Evolutionary conservation across 257 asterid species (phyloP).

Genomic region (Ajuga chamaepitys): DNA sequence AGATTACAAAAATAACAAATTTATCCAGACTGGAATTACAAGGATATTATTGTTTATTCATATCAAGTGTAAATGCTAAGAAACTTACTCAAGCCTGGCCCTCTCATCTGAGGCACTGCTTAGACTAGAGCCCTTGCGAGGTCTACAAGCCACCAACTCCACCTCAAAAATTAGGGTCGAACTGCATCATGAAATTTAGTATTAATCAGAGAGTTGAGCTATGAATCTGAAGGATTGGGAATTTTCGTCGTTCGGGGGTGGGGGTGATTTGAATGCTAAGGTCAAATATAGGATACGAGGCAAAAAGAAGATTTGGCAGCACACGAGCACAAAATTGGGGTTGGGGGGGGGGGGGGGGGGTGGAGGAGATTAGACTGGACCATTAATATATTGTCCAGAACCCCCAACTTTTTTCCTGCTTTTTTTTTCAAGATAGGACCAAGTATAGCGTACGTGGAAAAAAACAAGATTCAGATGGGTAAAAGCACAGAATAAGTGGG

Average conservation of each 20-base stretch:
- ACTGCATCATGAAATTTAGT: constrained; percentile 38
- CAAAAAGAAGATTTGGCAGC: too few relatives aligned
- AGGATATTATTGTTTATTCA: neutral
- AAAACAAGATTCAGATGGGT: too few relatives aligned
- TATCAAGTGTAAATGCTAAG: neutral
- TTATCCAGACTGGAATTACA: neutral
- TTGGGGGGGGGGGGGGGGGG: too few relatives aligned
- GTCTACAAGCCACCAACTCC: constrained; percentile 92
- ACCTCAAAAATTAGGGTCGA: constrained; percentile 88
- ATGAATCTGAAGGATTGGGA: too few relatives aligned
- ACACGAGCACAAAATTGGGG: too few relatives aligned
- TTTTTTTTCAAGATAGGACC: too few relatives aligned
- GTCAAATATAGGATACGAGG: neutral
- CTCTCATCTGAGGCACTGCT: constrained; percentile 87
- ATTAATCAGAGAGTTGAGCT: neutral
- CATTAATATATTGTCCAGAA: too few relatives aligned
- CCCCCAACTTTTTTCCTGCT: too few relatives aligned
- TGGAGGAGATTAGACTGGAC: too few relatives aligned
- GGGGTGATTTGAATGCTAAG: neutral
- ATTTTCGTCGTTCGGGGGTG: too few relatives aligned
- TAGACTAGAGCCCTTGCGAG: constrained; percentile 86
- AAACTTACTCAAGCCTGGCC: constrained; percentile 89
- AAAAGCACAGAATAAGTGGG: too few relatives aligned
- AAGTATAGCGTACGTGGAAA: too few relatives aligned
- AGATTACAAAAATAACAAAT: neutral